Evolutionary conservation across 1,284 basidiomycete species (phyloP).

Genomic region (Tetrapyrgos nigripes): DNA sequence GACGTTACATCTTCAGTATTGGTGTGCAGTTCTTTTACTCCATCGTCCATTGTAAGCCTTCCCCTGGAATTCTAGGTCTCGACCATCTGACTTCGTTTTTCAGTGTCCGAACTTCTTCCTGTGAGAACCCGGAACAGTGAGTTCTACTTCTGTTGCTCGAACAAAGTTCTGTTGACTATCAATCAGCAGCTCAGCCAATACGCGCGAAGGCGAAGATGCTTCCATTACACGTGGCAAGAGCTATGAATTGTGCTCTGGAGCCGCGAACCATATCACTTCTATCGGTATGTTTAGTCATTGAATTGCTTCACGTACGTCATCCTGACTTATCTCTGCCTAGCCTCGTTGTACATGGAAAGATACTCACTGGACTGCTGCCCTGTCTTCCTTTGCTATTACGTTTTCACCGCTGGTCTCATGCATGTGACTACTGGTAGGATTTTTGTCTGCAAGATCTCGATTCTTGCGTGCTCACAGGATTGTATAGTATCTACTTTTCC

Average conservation of each 20-base stretch:
- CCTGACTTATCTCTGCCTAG: slow-evolving; percentile 37
- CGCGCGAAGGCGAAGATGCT: slow-evolving; percentile 48
- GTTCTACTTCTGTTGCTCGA: slow-evolving; percentile 11
- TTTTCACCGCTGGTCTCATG: slow-evolving; percentile 86
- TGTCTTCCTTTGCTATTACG: slow-evolving; percentile 81
- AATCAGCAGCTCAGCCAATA: slow-evolving; percentile 13
- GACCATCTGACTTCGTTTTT: neutral
- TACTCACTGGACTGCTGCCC: slow-evolving; percentile 70
- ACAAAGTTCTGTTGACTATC: neutral
- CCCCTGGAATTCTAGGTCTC: neutral
- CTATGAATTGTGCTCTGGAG: slow-evolving; percentile 73
- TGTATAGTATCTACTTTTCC: slow-evolving; percentile 64
- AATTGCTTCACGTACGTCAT: neutral
- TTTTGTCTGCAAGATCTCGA: neutral
- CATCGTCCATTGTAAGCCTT: slow-evolving; percentile 81
- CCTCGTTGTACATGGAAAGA: slow-evolving; percentile 63
- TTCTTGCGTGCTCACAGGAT: no score
- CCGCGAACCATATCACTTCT: slow-evolving; percentile 82
- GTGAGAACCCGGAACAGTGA: slow-evolving; percentile 33
- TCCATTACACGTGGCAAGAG: slow-evolving; percentile 61
- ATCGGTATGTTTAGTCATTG: slow-evolving; percentile 57
- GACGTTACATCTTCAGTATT: slow-evolving; percentile 86
- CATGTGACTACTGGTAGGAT: slow-evolving; percentile 71
- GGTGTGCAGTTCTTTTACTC: slow-evolving; percentile 80
- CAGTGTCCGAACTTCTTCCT: slow-evolving; percentile 8